Conservation (phyloP, 2,329 filamentous ascomycete species). For the Xylariales sp. region DNA sequence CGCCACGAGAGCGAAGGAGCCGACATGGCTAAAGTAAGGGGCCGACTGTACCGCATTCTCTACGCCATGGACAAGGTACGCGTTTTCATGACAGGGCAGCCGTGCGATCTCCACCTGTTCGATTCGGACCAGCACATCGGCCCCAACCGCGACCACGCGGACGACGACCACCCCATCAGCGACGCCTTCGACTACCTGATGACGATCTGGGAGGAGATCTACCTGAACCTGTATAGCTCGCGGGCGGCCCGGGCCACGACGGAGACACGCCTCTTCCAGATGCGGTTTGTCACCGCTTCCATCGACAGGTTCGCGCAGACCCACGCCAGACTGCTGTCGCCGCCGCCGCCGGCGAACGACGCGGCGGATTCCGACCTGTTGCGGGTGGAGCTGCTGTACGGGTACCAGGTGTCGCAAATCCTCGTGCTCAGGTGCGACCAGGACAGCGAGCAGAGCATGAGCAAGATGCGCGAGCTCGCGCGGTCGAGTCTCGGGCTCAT, state of each 20-base stretch:
- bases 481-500: constrained; percentile 37
- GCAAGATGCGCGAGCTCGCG: constrained; percentile 28
- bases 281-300: constrained; percentile 25
- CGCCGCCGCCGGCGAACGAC: not conserved
- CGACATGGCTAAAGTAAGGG: constrained; percentile 13
- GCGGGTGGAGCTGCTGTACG: constrained; percentile 37
- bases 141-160: not conserved
- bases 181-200: constrained; percentile 38
- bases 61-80: constrained; percentile 41
- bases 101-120: constrained; percentile 39
- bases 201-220: constrained; percentile 42
- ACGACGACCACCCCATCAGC: constrained; percentile 20
- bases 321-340: constrained; percentile 23
- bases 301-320: constrained; percentile 30
- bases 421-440: constrained; percentile 37
- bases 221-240: constrained; percentile 37
- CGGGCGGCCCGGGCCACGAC: constrained; percentile 23
- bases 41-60: constrained; percentile 39
- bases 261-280: constrained; percentile 26
- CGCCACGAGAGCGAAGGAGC: not conserved
- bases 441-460: constrained; percentile 23
- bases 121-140: constrained; percentile 37
- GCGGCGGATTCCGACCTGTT: constrained; percentile 19
- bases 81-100: constrained; percentile 41
- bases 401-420: constrained; percentile 40